Evolutionary conservation across 1,284 basidiomycete species (phyloP).

Genomic region (Melanopsichium pennsylvanicum): DNA sequence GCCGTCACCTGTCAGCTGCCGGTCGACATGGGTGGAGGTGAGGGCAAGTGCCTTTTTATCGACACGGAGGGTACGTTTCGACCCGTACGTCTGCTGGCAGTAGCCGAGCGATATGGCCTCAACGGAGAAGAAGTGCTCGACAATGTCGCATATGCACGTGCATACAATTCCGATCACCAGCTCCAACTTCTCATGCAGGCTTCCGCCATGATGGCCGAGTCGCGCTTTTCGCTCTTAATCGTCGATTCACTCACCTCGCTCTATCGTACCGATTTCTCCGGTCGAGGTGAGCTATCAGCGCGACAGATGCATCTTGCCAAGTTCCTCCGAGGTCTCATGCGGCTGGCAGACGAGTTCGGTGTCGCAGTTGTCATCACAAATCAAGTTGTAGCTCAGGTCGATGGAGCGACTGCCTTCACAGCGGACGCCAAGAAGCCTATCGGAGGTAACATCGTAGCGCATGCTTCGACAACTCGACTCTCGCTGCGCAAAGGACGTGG

Average conservation of each 20-base stretch:
- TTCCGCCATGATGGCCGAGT: conserved; percentile 75
- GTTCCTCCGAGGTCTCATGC: conserved; percentile 89
- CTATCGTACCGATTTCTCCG: conserved; percentile 94
- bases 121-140: conserved; percentile 97
- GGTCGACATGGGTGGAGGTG: conserved; percentile 96
- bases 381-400: conserved; percentile 98
- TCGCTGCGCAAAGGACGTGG: conserved; percentile 93
- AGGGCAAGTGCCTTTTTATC: conserved; percentile 98
- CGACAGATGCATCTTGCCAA: conserved; percentile 97
- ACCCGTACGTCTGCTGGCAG: conserved; percentile 89
- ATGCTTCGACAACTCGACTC: conserved; percentile 68
- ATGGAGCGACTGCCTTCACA: conserved; percentile 67
- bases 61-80: conserved; percentile 99
- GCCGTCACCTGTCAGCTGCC: conserved; percentile 97
- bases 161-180: conserved; percentile 99
- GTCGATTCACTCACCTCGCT: conserved; percentile 96
- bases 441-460: conserved; percentile 66
- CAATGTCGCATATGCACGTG: conserved; percentile 97
- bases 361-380: conserved; percentile 97
- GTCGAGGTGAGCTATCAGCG: conserved; percentile 92
- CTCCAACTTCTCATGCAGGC: conserved; percentile 87
- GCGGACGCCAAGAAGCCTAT: conserved; percentile 92
- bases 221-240: conserved; percentile 91
- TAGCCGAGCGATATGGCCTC: conserved; percentile 92
- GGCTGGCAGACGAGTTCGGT: conserved; percentile 96